Conservation (phyloP, 176 grass and related monocot species). For the Phoenix roebelenii region DNA sequence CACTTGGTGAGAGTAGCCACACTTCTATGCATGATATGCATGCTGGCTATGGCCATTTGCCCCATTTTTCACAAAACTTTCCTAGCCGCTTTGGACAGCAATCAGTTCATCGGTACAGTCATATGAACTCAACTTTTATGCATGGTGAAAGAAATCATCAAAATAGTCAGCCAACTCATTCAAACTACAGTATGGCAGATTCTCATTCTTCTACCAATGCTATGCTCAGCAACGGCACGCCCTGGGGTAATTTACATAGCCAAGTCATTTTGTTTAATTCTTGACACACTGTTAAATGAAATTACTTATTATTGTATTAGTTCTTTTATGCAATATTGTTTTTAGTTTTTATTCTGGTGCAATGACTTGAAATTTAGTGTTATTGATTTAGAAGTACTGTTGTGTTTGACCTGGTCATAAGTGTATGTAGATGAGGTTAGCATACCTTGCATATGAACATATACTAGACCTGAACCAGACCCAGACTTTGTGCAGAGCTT, state of each 20-base stretch:
- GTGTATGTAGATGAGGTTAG: no score
- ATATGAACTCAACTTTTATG: conserved; percentile 42
- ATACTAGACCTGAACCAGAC: no score
- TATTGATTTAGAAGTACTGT: no score
- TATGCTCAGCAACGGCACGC: conserved; percentile 39
- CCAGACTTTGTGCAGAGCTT: no score
- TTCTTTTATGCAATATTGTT: no score
- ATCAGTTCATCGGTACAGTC: conserved; percentile 44
- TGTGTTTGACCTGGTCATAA: no score
- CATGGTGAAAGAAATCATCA: conserved; percentile 34
- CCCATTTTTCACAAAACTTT: conserved; percentile 27
- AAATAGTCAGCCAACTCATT: conserved; percentile 34
- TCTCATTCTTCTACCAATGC: conserved; percentile 32
- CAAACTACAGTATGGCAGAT: conserved; percentile 56
- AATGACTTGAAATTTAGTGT: no score
- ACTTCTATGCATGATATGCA: conserved; percentile 21
- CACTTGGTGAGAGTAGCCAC: conserved; percentile 36
- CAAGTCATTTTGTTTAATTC: no score
- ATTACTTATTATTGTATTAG: no score
- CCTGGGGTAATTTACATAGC: conserved; percentile 50
- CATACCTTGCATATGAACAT: no score
- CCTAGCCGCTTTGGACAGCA: conserved; percentile 36
- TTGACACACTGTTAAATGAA: no score
- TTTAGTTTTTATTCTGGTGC: no score
- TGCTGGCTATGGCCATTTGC: conserved; percentile 9